A percentile compares a stretch with the other conserved stretches of the same genome.
Conservation (phyloP, 1,284 basidiomycete genomes). For the Xanthoconium separans region DNA sequence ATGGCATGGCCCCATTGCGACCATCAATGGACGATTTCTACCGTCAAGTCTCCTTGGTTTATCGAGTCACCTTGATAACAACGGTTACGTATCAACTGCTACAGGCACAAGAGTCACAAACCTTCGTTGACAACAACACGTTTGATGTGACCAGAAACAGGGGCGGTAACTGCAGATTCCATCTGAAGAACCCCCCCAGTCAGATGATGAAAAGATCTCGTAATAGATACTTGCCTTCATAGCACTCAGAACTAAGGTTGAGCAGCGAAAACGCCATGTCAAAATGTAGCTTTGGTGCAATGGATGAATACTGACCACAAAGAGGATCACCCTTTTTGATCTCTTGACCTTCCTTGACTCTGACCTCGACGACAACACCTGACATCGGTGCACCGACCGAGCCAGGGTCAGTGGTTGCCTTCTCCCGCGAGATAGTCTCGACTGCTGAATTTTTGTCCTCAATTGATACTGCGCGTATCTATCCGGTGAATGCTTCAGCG, state of each 20-base stretch:
- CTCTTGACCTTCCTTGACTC: constrained; percentile 94
- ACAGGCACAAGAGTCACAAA: constrained; percentile 27
- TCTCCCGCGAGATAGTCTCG: constrained; percentile 92
- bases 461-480: constrained; percentile 90
- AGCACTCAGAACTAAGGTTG: constrained; percentile 70
- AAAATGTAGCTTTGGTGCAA: neutral
- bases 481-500: constrained; percentile 13
- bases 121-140: constrained; percentile 88
- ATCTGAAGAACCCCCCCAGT: constrained; percentile 54
- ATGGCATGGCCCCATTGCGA: neutral
- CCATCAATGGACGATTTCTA: constrained; percentile 75
- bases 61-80: constrained; percentile 74
- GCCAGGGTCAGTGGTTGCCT: constrained; percentile 90
- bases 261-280: constrained; percentile 7
- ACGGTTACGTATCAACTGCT: constrained; percentile 5
- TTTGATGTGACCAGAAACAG: constrained; percentile 94
- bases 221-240: constrained; percentile 69
- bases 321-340: constrained; percentile 98
- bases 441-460: constrained; percentile 97
- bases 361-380: constrained; percentile 96
- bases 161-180: constrained; percentile 95
- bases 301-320: constrained; percentile 56
- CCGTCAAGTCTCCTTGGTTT: constrained; percentile 83
- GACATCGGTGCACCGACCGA: constrained; percentile 96
- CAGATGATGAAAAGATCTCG: constrained; percentile 10